Evolutionary conservation across 768 basidiomycete genomes (phyloP).

Genomic region (Mycena capillaripes): DNA sequence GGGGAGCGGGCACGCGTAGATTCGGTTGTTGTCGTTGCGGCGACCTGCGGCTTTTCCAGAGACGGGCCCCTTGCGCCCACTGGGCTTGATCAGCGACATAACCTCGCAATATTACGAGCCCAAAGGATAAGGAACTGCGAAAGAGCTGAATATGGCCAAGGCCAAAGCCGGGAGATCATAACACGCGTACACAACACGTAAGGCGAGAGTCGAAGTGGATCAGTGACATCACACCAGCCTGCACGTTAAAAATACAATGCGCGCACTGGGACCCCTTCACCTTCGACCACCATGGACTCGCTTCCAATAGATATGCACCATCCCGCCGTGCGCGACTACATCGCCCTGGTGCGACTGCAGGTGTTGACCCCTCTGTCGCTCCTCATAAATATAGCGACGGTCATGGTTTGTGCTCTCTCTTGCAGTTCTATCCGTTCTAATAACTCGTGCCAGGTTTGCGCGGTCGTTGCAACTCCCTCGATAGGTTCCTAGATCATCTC

Average conservation of each 20-base stretch:
- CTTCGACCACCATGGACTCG: slow-evolving; percentile 58
- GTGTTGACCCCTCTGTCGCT: slow-evolving; percentile 90
- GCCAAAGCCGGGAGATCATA: background rate
- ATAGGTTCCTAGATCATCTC: slow-evolving; percentile 55
- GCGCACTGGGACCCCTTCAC: background rate
- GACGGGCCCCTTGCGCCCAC: slow-evolving; percentile 51
- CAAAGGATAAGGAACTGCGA: background rate
- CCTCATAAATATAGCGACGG: slow-evolving; percentile 81
- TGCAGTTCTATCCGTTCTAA: too few relatives aligned
- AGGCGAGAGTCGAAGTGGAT: too few relatives aligned
- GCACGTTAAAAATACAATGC: too few relatives aligned
- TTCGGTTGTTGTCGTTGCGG: slow-evolving; percentile 73
- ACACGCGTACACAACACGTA: too few relatives aligned
- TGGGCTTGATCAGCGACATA: slow-evolving; percentile 66
- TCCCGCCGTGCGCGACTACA: slow-evolving; percentile 75
- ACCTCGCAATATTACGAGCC: background rate
- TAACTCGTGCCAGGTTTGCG: slow-evolving; percentile 65
- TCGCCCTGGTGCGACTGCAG: slow-evolving; percentile 81
- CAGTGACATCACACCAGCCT: too few relatives aligned
- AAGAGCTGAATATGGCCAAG: background rate
- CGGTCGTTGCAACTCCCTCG: slow-evolving; percentile 75
- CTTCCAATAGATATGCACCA: slow-evolving; percentile 71
- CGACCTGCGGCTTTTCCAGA: slow-evolving; percentile 65
- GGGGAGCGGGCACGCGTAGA: slow-evolving; percentile 83
- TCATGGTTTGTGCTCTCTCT: slow-evolving; percentile 50